Base-by-base conservation (phyloP, 192 early-diverging fungal species). In the Umbelopsis sp. region DNA sequence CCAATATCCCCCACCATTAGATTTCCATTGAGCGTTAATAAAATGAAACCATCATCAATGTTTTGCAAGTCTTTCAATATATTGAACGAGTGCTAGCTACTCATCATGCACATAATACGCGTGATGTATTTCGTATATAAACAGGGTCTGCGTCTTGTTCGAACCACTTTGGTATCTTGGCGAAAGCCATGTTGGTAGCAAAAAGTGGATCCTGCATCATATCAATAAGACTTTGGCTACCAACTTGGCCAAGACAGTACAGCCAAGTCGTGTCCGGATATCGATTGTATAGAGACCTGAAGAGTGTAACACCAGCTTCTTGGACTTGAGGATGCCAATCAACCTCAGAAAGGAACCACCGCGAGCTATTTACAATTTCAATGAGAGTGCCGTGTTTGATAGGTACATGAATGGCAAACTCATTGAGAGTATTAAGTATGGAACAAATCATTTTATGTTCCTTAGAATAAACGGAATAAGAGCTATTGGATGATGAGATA, bases 401-500 rank as follows among this genome's bases (percentile, higher is more conserved):
- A 16, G 70, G 71, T 3, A 80, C 71, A 67, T 69, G 50, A 2
- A 25, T 3, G 4, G 44, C 69, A n/a, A 74, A 53, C 12, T 70
- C 70, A n/a, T 51, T 41, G 16, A 75, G 64, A 21, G 74, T 76
- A 11, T 50, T 23, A 16, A 80, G 48, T 44, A 80, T 47, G 50
- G 66, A 70, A 27, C 45, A 27, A 6, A 71, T 71, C 16, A 72
- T n/a, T 48, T 52, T 67, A 61, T 80, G 78, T 2, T 61, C 50
- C 3, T 71, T 44, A 1, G 77, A 74, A 44, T 71, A 79, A 30
- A 64, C 47, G 2, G 77, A 79, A 45, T 79, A 79, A 15, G 41
- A 9, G 49, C 49, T 33, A 30, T 50, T 65, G 61, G 37, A 71
- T 58, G 41, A 3, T 16, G 55, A 27, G 30, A 33, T 25, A 61